Evolutionary conservation across 129 eudicot species (phyloP), one percentile per base, ranked within the genome.

Genomic region (Flaveria sonorensis): DNA sequence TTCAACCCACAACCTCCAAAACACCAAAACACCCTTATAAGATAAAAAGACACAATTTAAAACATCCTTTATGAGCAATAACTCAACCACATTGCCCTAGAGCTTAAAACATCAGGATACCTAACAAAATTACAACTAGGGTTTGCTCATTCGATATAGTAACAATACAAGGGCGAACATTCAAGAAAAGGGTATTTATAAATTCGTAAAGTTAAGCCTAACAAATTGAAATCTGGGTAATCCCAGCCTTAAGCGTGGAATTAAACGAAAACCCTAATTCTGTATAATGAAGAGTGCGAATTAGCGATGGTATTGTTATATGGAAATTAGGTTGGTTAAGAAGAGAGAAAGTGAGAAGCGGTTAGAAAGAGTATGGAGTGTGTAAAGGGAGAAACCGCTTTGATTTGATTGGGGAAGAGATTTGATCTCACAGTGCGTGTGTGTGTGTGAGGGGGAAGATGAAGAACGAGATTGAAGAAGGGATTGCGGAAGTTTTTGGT

Each of bases 201-300:
- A 65, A 68, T 39, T 10, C 26, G 26, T 1, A 14, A 77, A 46
- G 68, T 68, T 68, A 40, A 42, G 48, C 71, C 32, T 28, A 62
- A 48, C 2, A 46, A 63, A 21, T 4, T 6, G 24, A 73, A 20
- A 75, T 48, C 7, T 24, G 18, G 61, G 19, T 63, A 47, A 74
- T 19, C 70, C 69, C 23, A 74, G 20, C 62, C 23, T 74, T 74
- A 74, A 74, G 30, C 45, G 48, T 75, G 15, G 42, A 51, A 62
- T 75, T 23, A 73, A 23, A 57, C 12, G 68, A 47, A 75, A 75
- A 75, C 64, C 79, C 79, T 75, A 75, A 75, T 63, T 73, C 68
- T 42, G 68, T 46, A 63, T 75, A 63, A 6, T 26, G 26, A 10
- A 42, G 45, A 50, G 74, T 50, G 21, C 46, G n/a, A 28, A 30